Percentiles rank a stretch among this genome's conserved stretches.
Conservation (phyloP, 345 rosid species). For the Ricinus communis region DNA sequence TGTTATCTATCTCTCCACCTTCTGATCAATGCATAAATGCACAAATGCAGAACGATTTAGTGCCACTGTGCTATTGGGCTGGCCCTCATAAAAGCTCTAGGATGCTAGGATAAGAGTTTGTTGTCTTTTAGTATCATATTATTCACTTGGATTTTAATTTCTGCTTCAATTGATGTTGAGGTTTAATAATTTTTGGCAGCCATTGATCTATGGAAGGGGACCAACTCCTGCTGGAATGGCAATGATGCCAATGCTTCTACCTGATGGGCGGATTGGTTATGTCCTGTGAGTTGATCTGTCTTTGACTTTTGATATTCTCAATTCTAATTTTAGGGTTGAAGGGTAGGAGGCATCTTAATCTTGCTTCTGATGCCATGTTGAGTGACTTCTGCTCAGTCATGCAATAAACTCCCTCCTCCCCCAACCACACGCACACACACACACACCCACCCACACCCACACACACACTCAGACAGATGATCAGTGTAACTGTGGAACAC, state of each 20-base stretch:
- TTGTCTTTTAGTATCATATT: background rate
- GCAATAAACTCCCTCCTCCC: background rate
- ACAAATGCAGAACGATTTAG: background rate
- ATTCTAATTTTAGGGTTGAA: background rate
- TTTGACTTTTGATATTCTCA: background rate
- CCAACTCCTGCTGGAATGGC: conserved; percentile 78
- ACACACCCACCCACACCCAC: too few species aligned
- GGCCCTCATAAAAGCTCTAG: background rate
- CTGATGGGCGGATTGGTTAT: conserved; percentile 91
- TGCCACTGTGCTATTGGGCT: background rate
- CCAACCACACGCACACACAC: too few species aligned
- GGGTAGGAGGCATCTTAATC: background rate
- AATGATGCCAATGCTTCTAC: conserved; percentile 96
- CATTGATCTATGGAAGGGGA: conserved; percentile 78
- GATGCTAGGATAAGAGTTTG: conserved; percentile 6
- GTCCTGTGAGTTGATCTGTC: conserved; percentile 64
- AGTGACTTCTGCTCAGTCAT: background rate
- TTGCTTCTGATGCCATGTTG: background rate
- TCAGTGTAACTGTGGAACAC: too few species aligned
- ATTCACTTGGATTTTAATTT: background rate
- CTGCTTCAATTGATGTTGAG: conserved; percentile 17
- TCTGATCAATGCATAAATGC: background rate
- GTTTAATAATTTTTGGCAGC: conserved; percentile 52
- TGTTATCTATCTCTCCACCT: background rate
- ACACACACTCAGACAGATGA: too few species aligned